Evolutionary conservation across 2,329 filamentous ascomycete genomes (phyloP), one percentile per base, ranked within the genome.

Genomic region (Fusarium napiforme): DNA sequence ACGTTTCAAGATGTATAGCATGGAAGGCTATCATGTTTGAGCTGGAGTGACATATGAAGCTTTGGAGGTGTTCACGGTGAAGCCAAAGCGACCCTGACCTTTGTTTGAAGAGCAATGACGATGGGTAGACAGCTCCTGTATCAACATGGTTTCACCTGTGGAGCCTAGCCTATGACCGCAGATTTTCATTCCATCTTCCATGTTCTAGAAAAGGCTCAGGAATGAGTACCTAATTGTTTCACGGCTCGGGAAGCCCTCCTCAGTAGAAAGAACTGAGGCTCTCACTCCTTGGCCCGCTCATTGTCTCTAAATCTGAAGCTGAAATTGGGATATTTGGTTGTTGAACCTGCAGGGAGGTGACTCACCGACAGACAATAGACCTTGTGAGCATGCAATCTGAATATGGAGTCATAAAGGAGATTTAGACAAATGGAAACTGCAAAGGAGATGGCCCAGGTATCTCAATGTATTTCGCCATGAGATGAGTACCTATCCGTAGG

Each of bases 101-200:
- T 61, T 47, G 21, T 58, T n/a, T 60, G 46, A 36, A 9, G 26
- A 62, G n/a, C 30, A 49, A 19, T 30, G 30, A 26, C 12, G 26
- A 50, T 39, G 30, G 46, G 36, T 26, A 47, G 43, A 42, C 52
- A 37, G 37, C 52, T 72, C 43, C 12, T 53, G 70, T 72, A 55
- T 57, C 66, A 70, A 59, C 23, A 46, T 58, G 42, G 70, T 72
- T 72, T 72, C 70, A 73, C 40, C 23, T 55, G 53, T 72, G 69
- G 60, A 40, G 52, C 52, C 21, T 28, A 19, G 39, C 21, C 39
- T 28, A 42, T 32, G 46, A 60, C 19, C 42, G 26, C 36, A 19
- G 18, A 28, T 40, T 39, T 45, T 26, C 47, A 46, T 52, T 64
- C 45, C 53, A 61, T 37, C 36, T 42, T 55, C 36, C 46, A 45